Percentiles rank a stretch among this genome's conserved stretches.
Conservation (phyloP, 2,329 filamentous ascomycete species). For the Arthrobotrys iridis region DNA sequence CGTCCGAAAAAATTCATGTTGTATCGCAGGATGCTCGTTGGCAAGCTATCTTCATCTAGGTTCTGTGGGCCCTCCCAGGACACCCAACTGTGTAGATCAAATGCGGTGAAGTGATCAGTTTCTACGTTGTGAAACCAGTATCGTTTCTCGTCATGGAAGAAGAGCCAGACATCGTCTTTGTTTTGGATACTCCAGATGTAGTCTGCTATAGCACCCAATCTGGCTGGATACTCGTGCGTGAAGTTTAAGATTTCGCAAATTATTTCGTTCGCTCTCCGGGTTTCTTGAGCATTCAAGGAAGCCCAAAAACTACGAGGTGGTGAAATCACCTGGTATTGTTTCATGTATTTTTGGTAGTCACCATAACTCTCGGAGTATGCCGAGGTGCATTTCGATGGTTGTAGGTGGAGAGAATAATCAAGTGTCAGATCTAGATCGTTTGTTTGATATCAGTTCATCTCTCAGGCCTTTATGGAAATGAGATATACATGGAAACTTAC, state of each 20-base stretch:
- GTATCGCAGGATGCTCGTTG: neutral
- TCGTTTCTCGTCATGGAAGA: neutral
- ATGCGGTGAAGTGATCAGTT: neutral
- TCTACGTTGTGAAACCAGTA: slow-evolving; percentile 25
- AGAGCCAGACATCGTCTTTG: slow-evolving; percentile 15
- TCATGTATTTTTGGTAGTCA: neutral
- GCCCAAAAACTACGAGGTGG: neutral
- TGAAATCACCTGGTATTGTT: neutral
- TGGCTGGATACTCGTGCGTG: neutral
- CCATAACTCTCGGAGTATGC: neutral
- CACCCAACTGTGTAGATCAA: slow-evolving; percentile 3
- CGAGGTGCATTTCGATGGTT: neutral
- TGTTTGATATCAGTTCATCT: too few relatives aligned
- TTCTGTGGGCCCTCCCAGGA: neutral
- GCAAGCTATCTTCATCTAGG: neutral
- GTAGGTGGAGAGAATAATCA: neutral
- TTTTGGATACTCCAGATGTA: neutral
- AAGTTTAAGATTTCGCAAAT: neutral
- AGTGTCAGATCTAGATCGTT: neutral
- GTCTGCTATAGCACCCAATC: neutral
- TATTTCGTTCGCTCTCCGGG: neutral
- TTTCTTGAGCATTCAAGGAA: neutral
- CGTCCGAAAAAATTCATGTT: neutral
- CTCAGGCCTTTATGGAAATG: neutral
- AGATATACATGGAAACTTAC: slow-evolving; percentile 13